A percentile compares a stretch with the other conserved stretches of the same genome.
phyloP scores from a whole-genome alignment of 495 filamentous ascomycete genomes.

The Penicillium tannophilum region DNA sequence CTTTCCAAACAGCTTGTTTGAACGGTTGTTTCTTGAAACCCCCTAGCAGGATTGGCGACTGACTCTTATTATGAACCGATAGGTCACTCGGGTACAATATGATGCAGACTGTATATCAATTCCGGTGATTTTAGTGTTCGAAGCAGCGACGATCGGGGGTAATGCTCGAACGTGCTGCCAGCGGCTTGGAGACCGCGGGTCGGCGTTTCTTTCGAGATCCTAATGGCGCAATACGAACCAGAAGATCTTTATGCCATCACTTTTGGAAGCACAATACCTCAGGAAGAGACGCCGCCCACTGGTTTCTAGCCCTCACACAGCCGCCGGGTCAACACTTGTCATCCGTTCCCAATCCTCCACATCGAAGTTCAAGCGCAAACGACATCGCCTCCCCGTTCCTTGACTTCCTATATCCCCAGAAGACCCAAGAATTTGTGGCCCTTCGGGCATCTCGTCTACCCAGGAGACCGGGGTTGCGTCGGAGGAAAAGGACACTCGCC shows the following conservation, averaged over 20 bases:
- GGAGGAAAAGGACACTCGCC: conserved; percentile 28
- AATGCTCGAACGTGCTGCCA: conserved; percentile 85
- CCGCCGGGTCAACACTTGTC: conserved; percentile 24
- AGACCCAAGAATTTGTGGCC: conserved; percentile 25
- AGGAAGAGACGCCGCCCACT: conserved; percentile 56
- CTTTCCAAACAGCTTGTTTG: conserved; percentile 17
- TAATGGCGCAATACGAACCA: conserved; percentile 54
- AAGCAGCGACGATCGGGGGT: conserved; percentile 53
- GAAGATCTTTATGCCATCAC: conserved; percentile 60
- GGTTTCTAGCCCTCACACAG: conserved; percentile 42
- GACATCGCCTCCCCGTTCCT: conserved; percentile 34
- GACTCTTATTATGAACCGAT: background rate
- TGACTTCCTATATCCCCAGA: conserved; percentile 46
- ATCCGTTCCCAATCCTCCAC: conserved; percentile 16
- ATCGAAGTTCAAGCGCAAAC: conserved; percentile 12
- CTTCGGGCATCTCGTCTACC: conserved; percentile 27
- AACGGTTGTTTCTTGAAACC: conserved; percentile 3
- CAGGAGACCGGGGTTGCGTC: conserved; percentile 31
- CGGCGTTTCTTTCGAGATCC: conserved; percentile 64
- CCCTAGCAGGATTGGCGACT: background rate
- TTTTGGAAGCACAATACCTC: conserved; percentile 69
- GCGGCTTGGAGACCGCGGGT: conserved; percentile 76
- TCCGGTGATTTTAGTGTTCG: conserved; percentile 34
- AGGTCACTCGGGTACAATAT: conserved; percentile 24
- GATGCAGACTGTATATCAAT: conserved; percentile 23